Evolutionary conservation across 176 grass and related monocot genomes (phyloP), one percentile per base, ranked within the genome.

Genomic region (Eragrostis curvula): DNA sequence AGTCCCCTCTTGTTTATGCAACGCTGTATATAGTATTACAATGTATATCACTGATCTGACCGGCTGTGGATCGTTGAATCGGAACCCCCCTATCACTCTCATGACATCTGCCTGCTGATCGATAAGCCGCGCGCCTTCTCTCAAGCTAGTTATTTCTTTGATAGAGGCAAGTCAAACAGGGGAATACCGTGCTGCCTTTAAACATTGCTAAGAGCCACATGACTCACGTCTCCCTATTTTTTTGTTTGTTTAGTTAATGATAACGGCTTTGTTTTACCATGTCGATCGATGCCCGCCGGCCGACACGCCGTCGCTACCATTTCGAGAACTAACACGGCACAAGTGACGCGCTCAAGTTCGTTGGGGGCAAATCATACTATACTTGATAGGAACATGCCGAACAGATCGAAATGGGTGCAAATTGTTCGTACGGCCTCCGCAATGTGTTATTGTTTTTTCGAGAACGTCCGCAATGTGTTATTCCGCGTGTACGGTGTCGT

Each of bases 101-200:
- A 78, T 84, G 86, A 40, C 62, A 53, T 53, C n/a, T 24, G n/a
- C 32, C 10, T 24, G 63, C 62, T 43, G 24, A 76, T 55, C 63
- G 20, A 76, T 55, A 71, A 63, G 53, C 72, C 55, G 39, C 39
- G 79, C 28, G 70, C 25, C 87, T 47, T 89, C 36, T 75, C 72
- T 53, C 46, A 36, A 36, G 32, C 32, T 45, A 12, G 6, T 4
- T n/a, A 12, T 24, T 8, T 25, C 39, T 42, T 25, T 20, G 9
- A 13, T 9, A 0, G 63, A 43, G 71, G 14, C 39, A 68, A 70
- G 71, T 76, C 62, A 81, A 79, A 80, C 53, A 70, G 64, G 28
- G 8, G 5, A 25, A 71, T 18, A 15, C 1, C 73, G 44, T 50
- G 77, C 80, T 81, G 29, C 87, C 71, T 71, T 85, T 85, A 60